A percentile compares a stretch with the other conserved stretches of the same genome.
Evolutionary conservation across 768 basidiomycete genomes (phyloP).

Genomic region (Leccinum aurantiacum): DNA sequence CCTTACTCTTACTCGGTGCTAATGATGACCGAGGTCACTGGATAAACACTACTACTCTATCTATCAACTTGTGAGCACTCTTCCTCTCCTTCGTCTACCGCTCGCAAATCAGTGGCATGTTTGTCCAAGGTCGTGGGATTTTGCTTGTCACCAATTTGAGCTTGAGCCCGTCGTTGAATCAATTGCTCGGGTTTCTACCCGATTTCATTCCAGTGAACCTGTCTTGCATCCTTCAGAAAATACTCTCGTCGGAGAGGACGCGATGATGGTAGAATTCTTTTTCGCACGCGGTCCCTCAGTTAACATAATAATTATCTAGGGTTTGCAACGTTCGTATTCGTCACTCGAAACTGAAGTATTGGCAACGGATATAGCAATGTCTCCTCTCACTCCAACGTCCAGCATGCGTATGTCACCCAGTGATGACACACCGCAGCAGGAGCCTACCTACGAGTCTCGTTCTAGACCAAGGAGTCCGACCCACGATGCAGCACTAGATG

Average conservation of each 20-base stretch:
- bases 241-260: background rate
- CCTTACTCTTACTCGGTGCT: slow-evolving; percentile 24
- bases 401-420: background rate
- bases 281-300: slow-evolving; percentile 1
- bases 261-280: slow-evolving; percentile 17
- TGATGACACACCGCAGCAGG: background rate
- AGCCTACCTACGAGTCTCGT: background rate
- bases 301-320: slow-evolving; percentile 14
- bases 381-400: background rate
- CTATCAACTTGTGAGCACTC: slow-evolving; percentile 22
- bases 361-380: background rate
- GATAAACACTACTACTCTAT: slow-evolving; percentile 20
- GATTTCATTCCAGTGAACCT: background rate
- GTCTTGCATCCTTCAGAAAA: background rate
- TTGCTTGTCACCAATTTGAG: slow-evolving; percentile 21
- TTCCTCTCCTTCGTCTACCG: background rate
- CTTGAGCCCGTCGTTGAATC: slow-evolving; percentile 14
- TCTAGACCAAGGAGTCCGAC: background rate
- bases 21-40: slow-evolving; percentile 14
- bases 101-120: background rate
- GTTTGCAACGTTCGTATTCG: background rate
- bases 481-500: background rate
- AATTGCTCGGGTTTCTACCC: background rate
- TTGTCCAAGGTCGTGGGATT: slow-evolving; percentile 25
- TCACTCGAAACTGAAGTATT: background rate